Evolutionary conservation across 148 eudicot genomes (phyloP).

Genomic region (Rhododendron ovatum): DNA sequence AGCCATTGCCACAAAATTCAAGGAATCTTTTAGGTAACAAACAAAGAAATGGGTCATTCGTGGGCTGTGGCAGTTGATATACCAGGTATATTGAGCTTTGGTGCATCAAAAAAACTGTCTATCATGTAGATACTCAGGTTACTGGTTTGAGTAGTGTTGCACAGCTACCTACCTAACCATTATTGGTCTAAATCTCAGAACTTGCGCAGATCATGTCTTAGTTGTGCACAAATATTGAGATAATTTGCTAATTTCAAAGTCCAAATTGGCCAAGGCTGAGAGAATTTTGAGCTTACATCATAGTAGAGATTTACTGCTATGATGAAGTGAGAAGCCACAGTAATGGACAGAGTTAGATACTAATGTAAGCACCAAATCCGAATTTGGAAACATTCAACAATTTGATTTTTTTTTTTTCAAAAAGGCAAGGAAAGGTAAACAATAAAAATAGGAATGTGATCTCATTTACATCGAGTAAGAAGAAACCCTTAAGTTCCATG

Average conservation of each 20-base stretch:
- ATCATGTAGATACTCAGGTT: not conserved
- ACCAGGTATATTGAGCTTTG: not conserved
- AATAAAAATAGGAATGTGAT: not conserved
- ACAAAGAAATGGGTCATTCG: not conserved
- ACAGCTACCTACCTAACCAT: not conserved
- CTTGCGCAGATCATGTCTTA: not conserved
- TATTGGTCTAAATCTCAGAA: not conserved
- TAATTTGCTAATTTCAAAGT: not conserved
- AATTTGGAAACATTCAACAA: not conserved
- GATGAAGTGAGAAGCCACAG: not conserved
- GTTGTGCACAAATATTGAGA: not conserved
- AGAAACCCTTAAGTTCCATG: not conserved
- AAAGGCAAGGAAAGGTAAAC: not conserved
- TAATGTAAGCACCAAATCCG: not conserved
- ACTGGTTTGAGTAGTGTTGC: not conserved
- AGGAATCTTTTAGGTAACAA: not conserved
- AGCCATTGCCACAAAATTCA: not conserved
- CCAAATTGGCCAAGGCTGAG: too few relatives aligned
- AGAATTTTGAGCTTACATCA: not conserved
- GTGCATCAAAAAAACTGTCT: not conserved
- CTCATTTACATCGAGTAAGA: not conserved
- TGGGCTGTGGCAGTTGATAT: not conserved
- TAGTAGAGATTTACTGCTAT: not conserved
- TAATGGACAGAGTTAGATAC: not conserved
- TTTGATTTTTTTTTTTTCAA: not conserved